Evolutionary conservation across 306 rosid species (phyloP).

Genomic region (Hippophae gyantsensis): DNA sequence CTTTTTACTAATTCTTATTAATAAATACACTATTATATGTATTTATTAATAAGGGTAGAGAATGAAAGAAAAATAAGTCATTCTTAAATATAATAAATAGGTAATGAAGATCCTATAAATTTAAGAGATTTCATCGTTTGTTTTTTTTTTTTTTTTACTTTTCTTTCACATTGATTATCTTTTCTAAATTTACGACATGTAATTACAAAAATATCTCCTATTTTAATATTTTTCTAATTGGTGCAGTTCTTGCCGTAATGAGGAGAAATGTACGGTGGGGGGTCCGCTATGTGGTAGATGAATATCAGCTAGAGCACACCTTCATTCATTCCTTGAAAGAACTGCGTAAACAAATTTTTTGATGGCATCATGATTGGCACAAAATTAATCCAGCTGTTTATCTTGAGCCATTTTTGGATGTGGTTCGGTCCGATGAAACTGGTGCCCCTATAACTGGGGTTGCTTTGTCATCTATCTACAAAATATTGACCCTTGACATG

Average conservation of each 20-base stretch:
- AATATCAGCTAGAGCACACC: constrained; percentile 90
- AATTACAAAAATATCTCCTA: no score
- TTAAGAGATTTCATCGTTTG: no score
- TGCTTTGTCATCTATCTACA: constrained; percentile 85
- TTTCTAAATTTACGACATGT: no score
- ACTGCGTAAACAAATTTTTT: constrained; percentile 71
- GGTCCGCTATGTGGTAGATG: constrained; percentile 78
- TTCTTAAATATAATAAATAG: no score
- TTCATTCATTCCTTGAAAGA: constrained; percentile 82
- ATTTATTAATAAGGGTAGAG: no score
- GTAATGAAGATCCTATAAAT: no score
- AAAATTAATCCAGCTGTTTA: constrained; percentile 74
- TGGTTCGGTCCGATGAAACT: constrained; percentile 88
- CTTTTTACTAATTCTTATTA: no score
- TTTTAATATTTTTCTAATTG: constrained; percentile 18
- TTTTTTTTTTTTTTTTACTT: no score
- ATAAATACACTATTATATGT: no score
- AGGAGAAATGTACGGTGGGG: constrained; percentile 97
- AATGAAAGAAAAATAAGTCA: no score
- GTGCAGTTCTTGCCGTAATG: constrained; percentile 95
- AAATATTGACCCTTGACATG: constrained; percentile 81
- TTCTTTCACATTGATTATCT: no score
- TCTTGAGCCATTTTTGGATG: constrained; percentile 93
- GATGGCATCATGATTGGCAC: constrained; percentile 92
- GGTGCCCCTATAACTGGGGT: constrained; percentile 93